Conservation (phyloP, 2,329 filamentous ascomycete species). For the Coleophoma crateriformis region DNA sequence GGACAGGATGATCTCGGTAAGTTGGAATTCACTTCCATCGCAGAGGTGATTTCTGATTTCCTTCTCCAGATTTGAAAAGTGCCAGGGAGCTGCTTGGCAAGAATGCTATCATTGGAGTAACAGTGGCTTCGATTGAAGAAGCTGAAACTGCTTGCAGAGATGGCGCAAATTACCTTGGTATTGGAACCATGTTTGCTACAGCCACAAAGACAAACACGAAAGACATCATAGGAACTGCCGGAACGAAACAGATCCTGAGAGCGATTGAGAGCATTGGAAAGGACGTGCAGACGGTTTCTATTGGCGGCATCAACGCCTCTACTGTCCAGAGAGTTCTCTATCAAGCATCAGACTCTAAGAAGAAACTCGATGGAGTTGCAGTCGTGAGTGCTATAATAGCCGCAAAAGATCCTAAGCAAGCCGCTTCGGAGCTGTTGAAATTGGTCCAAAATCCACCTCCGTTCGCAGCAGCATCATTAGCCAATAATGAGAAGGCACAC, state of each 20-base stretch:
- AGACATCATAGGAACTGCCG: slow-evolving; percentile 68
- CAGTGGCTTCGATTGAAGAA: slow-evolving; percentile 70
- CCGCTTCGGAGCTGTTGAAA: slow-evolving; percentile 51
- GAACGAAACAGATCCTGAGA: slow-evolving; percentile 60
- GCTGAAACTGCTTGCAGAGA: slow-evolving; percentile 64
- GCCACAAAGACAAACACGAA: slow-evolving; percentile 88
- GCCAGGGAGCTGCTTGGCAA: slow-evolving; percentile 70
- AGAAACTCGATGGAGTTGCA: slow-evolving; percentile 73
- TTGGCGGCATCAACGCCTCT: slow-evolving; percentile 77
- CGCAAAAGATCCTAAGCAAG: slow-evolving; percentile 58
- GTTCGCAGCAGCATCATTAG: slow-evolving; percentile 13
- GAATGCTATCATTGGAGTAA: slow-evolving; percentile 82
- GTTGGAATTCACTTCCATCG: slow-evolving; percentile 18
- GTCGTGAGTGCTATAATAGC: slow-evolving; percentile 86
- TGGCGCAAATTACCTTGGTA: slow-evolving; percentile 86
- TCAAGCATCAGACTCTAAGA: slow-evolving; percentile 51
- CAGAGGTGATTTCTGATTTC: slow-evolving; percentile 5
- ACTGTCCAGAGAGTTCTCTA: slow-evolving; percentile 73
- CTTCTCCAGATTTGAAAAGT: slow-evolving; percentile 44
- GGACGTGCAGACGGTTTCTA: slow-evolving; percentile 65
- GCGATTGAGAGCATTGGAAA: slow-evolving; percentile 39
- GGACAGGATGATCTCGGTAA: slow-evolving; percentile 89
- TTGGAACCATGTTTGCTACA: slow-evolving; percentile 86
- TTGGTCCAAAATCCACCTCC: slow-evolving; percentile 38
- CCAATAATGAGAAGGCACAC: slow-evolving; percentile 10